phyloP scores from a whole-genome alignment of 1,284 basidiomycete species.

The Macrocystidia cucumis region DNA sequence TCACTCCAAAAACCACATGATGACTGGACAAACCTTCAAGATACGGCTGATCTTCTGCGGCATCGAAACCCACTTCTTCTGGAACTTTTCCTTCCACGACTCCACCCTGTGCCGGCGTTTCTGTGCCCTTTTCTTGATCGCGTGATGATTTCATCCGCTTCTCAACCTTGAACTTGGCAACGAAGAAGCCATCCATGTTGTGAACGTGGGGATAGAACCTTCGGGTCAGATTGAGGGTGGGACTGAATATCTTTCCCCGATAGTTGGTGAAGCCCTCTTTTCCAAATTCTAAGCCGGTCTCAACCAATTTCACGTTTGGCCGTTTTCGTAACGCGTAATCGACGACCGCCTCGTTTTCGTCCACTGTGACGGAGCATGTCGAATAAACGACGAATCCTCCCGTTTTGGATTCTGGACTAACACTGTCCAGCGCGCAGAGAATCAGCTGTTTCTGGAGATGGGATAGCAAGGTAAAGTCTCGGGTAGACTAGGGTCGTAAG shows the following conservation, averaged over 20 bases:
- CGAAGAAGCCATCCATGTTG: constrained; percentile 98
- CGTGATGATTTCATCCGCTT: constrained; percentile 54
- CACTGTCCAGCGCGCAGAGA: constrained; percentile 96
- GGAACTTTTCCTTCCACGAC: constrained; percentile 20
- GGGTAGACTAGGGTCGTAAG: constrained; percentile 63
- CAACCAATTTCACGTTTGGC: constrained; percentile 91
- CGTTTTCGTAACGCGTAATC: constrained; percentile 98
- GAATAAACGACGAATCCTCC: constrained; percentile 98
- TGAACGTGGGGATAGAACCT: constrained; percentile 89
- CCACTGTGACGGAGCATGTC: constrained; percentile 96
- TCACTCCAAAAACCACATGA: constrained; percentile 11
- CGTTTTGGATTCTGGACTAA: constrained; percentile 82
- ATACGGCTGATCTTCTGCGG: constrained; percentile 62
- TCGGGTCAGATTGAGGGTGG: constrained; percentile 77
- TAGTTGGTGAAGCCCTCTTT: constrained; percentile 87
- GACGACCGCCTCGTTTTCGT: constrained; percentile 98
- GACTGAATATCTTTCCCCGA: constrained; percentile 85
- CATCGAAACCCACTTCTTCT: constrained; percentile 45
- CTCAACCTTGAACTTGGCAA: constrained; percentile 95
- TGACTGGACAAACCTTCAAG: constrained; percentile 50
- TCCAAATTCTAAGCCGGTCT: constrained; percentile 91
- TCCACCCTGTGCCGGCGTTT: constrained; percentile 18
- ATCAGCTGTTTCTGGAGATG: constrained; percentile 99
- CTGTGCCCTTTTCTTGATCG: constrained; percentile 25
- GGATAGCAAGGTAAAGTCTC: constrained; percentile 91